A percentile compares a stretch with the other conserved stretches of the same genome.
Conservation (phyloP, 2,329 filamentous ascomycete genomes). For the Colletotrichum aenigma region DNA sequence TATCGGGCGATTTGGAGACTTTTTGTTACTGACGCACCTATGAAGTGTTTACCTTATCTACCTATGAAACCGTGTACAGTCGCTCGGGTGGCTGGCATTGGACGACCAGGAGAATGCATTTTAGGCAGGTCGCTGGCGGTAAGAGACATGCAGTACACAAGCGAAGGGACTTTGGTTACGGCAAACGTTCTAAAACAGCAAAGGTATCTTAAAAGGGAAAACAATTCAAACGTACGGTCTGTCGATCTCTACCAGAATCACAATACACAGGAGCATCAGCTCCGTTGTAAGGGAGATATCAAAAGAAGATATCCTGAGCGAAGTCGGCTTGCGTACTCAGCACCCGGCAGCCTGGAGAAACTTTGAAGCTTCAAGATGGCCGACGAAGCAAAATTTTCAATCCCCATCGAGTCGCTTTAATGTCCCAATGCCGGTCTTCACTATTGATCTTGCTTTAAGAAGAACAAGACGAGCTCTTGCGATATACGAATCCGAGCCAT, state of each 20-base stretch:
- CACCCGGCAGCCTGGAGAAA: neutral
- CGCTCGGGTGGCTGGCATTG: neutral
- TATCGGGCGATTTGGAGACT: neutral
- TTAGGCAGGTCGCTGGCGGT: neutral
- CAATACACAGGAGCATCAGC: rapidly evolving
- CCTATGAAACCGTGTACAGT: neutral
- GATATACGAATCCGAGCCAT: neutral
- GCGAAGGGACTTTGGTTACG: neutral
- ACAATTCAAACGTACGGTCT: neutral
- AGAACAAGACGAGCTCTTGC: neutral
- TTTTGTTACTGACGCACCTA: neutral
- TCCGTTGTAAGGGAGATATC: neutral
- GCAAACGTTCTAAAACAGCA: neutral
- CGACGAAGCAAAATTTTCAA: neutral
- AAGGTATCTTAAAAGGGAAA: neutral
- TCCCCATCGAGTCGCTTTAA: neutral
- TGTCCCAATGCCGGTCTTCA: neutral
- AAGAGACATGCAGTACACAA: neutral
- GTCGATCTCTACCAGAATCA: neutral
- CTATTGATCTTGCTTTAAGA: neutral
- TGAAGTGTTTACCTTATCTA: neutral
- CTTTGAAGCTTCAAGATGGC: neutral
- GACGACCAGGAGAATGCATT: neutral
- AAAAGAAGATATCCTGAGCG: neutral
- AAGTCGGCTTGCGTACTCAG: neutral